Conservation (phyloP, 73 alveolate genomes). For the Tetrahymena thermophila region DNA sequence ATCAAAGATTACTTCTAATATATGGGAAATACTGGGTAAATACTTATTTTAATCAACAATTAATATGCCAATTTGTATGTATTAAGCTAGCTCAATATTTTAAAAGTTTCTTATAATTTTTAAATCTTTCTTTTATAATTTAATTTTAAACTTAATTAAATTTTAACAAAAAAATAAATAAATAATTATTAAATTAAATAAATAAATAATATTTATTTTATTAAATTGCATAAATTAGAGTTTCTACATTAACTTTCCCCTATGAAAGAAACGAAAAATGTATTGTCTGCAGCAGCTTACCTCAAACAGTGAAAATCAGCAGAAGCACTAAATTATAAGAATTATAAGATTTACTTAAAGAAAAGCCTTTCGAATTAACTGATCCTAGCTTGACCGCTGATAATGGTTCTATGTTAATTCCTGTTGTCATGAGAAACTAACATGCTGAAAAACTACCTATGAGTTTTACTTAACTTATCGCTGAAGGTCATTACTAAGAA, state of each 20-base stretch:
- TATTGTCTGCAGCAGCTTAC: conserved; percentile 36
- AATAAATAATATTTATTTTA: neutral
- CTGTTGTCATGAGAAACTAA: neutral
- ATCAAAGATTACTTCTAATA: conserved; percentile 86
- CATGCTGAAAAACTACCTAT: neutral
- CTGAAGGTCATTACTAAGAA: neutral
- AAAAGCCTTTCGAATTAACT: neutral
- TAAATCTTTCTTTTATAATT: too few relatives aligned
- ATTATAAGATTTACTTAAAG: neutral
- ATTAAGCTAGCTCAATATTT: too few relatives aligned
- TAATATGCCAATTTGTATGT: too few relatives aligned
- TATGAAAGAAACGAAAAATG: conserved; percentile 18
- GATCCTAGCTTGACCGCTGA: neutral
- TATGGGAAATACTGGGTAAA: conserved; percentile 85
- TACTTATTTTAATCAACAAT: neutral
- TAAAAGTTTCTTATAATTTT: too few relatives aligned
- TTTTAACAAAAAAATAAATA: too few relatives aligned
- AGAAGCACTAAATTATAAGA: neutral
- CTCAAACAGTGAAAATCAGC: neutral
- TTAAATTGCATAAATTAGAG: conserved; percentile 43
- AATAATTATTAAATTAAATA: too few relatives aligned
- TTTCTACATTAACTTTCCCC: neutral
- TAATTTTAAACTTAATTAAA: too few relatives aligned
- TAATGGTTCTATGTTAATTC: neutral
- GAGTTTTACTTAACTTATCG: neutral